Percentiles rank a stretch among this genome's conserved stretches.
phyloP scores from a whole-genome alignment of 768 basidiomycete species.

The Candolleomyces eurysporus region DNA sequence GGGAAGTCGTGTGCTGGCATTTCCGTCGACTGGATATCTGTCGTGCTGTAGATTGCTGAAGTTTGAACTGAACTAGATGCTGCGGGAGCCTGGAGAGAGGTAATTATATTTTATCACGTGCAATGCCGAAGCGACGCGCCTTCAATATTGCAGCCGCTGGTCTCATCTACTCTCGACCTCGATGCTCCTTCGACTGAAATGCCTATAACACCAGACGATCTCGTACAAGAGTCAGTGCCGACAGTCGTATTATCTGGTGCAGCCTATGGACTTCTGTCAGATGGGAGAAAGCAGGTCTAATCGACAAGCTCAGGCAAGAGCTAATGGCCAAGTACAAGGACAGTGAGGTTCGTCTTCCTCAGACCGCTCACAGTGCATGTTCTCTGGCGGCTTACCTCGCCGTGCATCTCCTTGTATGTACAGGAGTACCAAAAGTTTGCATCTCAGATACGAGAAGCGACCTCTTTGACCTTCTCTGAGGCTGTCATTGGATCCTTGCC shows the following conservation, averaged over 20 bases:
- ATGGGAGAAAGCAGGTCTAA: constrained; percentile 3
- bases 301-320: constrained; percentile 4
- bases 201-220: background rate
- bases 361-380: background rate
- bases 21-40: background rate
- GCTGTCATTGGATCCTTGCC: constrained; percentile 3
- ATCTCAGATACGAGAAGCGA: constrained; percentile 3
- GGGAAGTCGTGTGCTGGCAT: constrained; percentile 54
- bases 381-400: background rate
- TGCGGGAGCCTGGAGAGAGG: background rate
- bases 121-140: too few relatives aligned
- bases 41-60: background rate
- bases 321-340: constrained; percentile 5
- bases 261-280: background rate
- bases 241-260: background rate
- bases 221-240: constrained; percentile 1
- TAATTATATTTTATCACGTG: background rate
- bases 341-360: background rate
- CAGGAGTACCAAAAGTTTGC: constrained; percentile 5
- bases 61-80: constrained; percentile 11
- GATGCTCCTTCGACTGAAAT: background rate
- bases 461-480: background rate
- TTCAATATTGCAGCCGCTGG: too few relatives aligned
- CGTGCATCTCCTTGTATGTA: background rate
- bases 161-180: background rate